Evolutionary conservation across 441 rosid genomes (phyloP), one percentile per base, ranked within the genome.

Genomic region (Jatropha podagrica): DNA sequence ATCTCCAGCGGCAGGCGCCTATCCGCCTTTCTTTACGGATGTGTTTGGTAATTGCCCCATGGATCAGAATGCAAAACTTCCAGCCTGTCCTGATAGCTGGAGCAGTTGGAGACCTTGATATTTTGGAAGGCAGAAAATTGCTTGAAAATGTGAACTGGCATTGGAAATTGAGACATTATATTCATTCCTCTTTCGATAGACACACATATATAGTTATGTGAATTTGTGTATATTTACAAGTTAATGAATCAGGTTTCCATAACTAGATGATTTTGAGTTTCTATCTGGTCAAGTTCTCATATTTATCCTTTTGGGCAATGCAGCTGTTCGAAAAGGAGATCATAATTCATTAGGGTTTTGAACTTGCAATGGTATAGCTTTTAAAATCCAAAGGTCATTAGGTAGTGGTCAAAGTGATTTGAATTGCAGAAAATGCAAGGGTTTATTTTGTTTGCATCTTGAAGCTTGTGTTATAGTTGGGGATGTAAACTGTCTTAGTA

Each of bases 81-180:
- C 79, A 2, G 32, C 72, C 74, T 69, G 59, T 67, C 79, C 58
- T 26, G 38, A 13, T 40, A 20, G 32, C 55, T n/a, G 52, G 49
- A 56, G 62, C 3, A 26, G 1, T 38, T 5, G 64, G 63, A 55
- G 64, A 27, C 49, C 38, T 0, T 70, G 64, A 70, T 69, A 38
- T 18, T 54, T 49, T 32, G 54, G 61, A 56, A 56, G 27, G 32
- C 61, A 55, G 8, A n/a, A 55, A 18, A 55, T 55, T n/a, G 10
- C 20, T 8, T 55, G 10, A 55, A 9, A n/a, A 0, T 55, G 18
- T 18, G 26, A 55, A 65, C n/a, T 65, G 18, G 51, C 48, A 23
- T 65, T 65, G 52, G 69, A 42, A 42, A 52, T 65, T 42, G 5
- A n/a, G n/a, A 65, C 52, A 65, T 48, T 65, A 32, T 65, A 41